phyloP scores from a whole-genome alignment of 2,329 filamentous ascomycete species.

The Apiospora aurea region DNA sequence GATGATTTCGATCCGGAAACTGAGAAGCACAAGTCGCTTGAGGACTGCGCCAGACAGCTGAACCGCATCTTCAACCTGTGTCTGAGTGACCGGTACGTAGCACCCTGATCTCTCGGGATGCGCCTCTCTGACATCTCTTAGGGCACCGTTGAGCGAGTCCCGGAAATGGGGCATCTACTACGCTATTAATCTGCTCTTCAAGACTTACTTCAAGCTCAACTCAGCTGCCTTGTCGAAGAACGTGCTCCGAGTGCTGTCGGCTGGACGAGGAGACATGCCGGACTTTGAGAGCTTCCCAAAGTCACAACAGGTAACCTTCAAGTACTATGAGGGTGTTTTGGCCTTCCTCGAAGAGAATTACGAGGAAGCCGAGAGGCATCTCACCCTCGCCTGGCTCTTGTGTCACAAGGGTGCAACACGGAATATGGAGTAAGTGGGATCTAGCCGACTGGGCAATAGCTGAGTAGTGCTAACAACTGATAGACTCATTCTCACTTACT shows the following conservation, averaged over 20 bases:
- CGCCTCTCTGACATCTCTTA: slow-evolving; percentile 46
- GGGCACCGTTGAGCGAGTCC: slow-evolving; percentile 84
- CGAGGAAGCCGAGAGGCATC: slow-evolving; percentile 77
- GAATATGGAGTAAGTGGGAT: slow-evolving; percentile 75
- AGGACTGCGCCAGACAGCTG: slow-evolving; percentile 88
- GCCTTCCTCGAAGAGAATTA: slow-evolving; percentile 96
- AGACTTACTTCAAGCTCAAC: slow-evolving; percentile 97
- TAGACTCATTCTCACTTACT: slow-evolving; percentile 90
- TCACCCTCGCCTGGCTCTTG: slow-evolving; percentile 81
- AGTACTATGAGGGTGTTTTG: slow-evolving; percentile 95
- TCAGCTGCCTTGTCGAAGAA: slow-evolving; percentile 89
- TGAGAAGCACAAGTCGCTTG: slow-evolving; percentile 83
- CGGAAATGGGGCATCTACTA: slow-evolving; percentile 99
- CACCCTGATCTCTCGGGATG: background rate
- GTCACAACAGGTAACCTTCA: slow-evolving; percentile 92
- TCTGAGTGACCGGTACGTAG: slow-evolving; percentile 80
- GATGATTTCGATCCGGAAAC: slow-evolving; percentile 83
- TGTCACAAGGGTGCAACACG: slow-evolving; percentile 76
- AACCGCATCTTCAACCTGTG: slow-evolving; percentile 94
- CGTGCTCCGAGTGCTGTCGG: slow-evolving; percentile 82
- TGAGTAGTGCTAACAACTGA: slow-evolving; percentile 34
- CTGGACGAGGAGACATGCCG: slow-evolving; percentile 82
- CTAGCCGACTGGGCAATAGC: slow-evolving; percentile 39
- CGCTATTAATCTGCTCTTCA: slow-evolving; percentile 93
- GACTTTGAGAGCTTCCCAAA: slow-evolving; percentile 80